Evolutionary conservation across 345 rosid genomes (phyloP).

Genomic region (Euphorbia pulcherrima): DNA sequence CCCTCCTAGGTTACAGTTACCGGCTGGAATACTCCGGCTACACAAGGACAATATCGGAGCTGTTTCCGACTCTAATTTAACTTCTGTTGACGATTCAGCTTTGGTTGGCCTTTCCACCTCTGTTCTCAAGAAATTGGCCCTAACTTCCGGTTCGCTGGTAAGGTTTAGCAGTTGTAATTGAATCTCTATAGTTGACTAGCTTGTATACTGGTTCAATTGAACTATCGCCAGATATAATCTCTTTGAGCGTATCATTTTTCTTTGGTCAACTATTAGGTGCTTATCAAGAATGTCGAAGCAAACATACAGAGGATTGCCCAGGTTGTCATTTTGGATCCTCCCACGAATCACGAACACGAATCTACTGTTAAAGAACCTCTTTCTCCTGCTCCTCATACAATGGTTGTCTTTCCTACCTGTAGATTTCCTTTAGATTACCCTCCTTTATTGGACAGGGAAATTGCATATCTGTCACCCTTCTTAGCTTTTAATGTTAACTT

Average conservation of each 20-base stretch:
- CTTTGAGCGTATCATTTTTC: neutral
- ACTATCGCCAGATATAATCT: neutral
- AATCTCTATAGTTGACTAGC: neutral
- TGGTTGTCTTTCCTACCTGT: slow-evolving; percentile 60
- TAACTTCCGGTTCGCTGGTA: slow-evolving; percentile 81
- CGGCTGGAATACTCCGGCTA: slow-evolving; percentile 66
- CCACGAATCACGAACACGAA: slow-evolving; percentile 27
- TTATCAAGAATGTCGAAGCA: slow-evolving; percentile 52
- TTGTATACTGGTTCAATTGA: neutral
- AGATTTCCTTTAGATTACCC: slow-evolving; percentile 30
- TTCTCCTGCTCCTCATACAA: slow-evolving; percentile 31
- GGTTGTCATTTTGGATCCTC: slow-evolving; percentile 80
- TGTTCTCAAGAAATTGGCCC: slow-evolving; percentile 56
- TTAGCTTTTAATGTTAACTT: slow-evolving; percentile 81
- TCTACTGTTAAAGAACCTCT: slow-evolving; percentile 12
- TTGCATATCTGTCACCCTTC: slow-evolving; percentile 75
- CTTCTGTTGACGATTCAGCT: slow-evolving; percentile 57
- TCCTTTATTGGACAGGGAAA: slow-evolving; percentile 36
- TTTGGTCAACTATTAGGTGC: slow-evolving; percentile 39
- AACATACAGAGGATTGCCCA: slow-evolving; percentile 51
- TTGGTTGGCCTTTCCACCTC: slow-evolving; percentile 63
- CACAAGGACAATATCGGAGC: slow-evolving; percentile 27
- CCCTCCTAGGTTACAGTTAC: slow-evolving; percentile 28
- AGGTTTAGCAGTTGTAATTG: neutral
- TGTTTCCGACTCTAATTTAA: slow-evolving; percentile 32